Conservation (phyloP, 176 grass and related monocot species). For the Oryza rufipogon region DNA sequence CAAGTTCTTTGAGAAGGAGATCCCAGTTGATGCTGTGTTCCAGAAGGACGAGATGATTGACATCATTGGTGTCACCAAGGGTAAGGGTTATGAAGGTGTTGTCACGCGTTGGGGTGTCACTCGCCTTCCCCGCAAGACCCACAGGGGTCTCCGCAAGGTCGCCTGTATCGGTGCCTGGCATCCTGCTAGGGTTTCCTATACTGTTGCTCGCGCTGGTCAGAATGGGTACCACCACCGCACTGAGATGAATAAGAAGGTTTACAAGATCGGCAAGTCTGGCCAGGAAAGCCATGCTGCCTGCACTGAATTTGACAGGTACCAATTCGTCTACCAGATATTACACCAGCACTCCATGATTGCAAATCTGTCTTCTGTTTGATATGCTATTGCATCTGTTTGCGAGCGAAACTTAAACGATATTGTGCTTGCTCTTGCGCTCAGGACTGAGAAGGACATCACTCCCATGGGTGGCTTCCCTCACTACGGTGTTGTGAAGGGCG, state of each 20-base stretch:
- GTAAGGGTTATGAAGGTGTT: conserved; percentile 97
- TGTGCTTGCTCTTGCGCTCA: conserved; percentile 11
- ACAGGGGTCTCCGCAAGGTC: conserved; percentile 96
- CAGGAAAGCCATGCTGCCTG: conserved; percentile 72
- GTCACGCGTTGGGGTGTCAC: conserved; percentile 97
- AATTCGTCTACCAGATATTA: too few relatives aligned
- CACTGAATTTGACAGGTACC: conserved; percentile 77
- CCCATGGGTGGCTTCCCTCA: conserved; percentile 98
- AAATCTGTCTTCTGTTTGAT: neutral
- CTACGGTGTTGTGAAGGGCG: conserved; percentile 86
- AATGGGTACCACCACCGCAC: conserved; percentile 95
- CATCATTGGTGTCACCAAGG: conserved; percentile 93
- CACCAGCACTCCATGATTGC: too few relatives aligned
- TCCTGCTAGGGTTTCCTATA: conserved; percentile 92
- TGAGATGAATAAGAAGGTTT: conserved; percentile 95
- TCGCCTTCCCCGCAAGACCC: conserved; percentile 98
- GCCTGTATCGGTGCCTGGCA: conserved; percentile 98
- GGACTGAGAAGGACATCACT: conserved; percentile 97
- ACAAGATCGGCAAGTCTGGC: conserved; percentile 83
- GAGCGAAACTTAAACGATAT: neutral
- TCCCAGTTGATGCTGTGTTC: conserved; percentile 81
- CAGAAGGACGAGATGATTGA: conserved; percentile 98
- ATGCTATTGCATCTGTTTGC: neutral
- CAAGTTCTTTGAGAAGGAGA: conserved; percentile 84
- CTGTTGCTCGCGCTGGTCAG: conserved; percentile 92